These are phyloP conservation scores for Saccharomycopsis fodiens DNA, from an alignment of 805 yeast genomes.

Conservation along the genomic window DNA sequence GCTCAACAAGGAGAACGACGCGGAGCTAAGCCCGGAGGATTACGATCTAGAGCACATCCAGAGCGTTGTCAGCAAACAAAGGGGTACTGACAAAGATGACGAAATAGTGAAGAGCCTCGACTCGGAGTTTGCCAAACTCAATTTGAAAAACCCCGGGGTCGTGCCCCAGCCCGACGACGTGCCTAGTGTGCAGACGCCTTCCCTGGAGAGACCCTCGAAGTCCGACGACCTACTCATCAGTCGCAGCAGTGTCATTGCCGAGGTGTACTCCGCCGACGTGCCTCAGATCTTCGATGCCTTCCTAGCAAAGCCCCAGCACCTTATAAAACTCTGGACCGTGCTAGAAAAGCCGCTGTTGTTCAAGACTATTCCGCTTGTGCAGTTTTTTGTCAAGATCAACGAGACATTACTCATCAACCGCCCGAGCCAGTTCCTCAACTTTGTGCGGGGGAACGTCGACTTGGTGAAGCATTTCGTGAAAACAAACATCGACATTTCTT, in stretches of 20 bases:
- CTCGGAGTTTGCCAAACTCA: neutral
- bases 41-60: constrained; percentile 11
- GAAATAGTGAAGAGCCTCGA: constrained; percentile 6
- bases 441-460: constrained; percentile 28
- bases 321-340: constrained; percentile 14
- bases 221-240: constrained; percentile 9
- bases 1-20: neutral
- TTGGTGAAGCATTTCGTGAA: constrained; percentile 75
- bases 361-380: constrained; percentile 13
- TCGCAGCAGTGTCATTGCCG: constrained; percentile 17
- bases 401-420: constrained; percentile 13
- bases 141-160: neutral
- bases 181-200: neutral
- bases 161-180: neutral
- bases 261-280: constrained; percentile 12
- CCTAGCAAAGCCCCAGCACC: constrained; percentile 6
- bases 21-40: constrained; percentile 8
- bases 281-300: constrained; percentile 13
- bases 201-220: neutral
- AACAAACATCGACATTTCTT: constrained; percentile 86
- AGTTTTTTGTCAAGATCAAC: constrained; percentile 18
- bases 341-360: constrained; percentile 11
- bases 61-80: constrained; percentile 1
- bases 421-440: constrained; percentile 29
- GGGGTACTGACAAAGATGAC: constrained; percentile 1